Percentiles rank a stretch among this genome's conserved stretches.
Conservation (phyloP, 805 yeast genomes). For the Tetrapisispora pingtungensis region DNA sequence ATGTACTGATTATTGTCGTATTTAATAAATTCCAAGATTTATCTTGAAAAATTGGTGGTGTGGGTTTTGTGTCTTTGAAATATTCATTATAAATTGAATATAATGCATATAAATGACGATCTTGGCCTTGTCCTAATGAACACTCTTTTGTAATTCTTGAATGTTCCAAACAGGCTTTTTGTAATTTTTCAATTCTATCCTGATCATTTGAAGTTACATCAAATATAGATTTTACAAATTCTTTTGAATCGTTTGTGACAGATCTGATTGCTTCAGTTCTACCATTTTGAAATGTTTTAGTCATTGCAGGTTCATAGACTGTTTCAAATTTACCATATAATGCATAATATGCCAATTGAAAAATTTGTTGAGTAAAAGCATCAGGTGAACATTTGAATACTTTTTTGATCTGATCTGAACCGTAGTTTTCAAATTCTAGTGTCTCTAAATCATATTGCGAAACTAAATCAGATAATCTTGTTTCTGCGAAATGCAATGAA, state of each 20-base stretch:
- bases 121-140: slow-evolving; percentile 79
- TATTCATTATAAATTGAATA: slow-evolving; percentile 70
- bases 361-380: slow-evolving; percentile 89
- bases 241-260: slow-evolving; percentile 69
- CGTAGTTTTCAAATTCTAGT: slow-evolving; percentile 59
- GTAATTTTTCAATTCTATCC: slow-evolving; percentile 46
- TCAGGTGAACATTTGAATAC: slow-evolving; percentile 85
- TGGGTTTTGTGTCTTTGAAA: slow-evolving; percentile 24
- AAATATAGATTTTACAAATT: slow-evolving; percentile 76
- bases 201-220: slow-evolving; percentile 51
- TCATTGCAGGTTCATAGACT: slow-evolving; percentile 95
- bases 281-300: slow-evolving; percentile 77
- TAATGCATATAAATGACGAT: slow-evolving; percentile 79
- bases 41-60: slow-evolving; percentile 76
- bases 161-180: slow-evolving; percentile 65
- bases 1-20: slow-evolving; percentile 69
- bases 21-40: slow-evolving; percentile 81
- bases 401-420: slow-evolving; percentile 62
- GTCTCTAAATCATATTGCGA: slow-evolving; percentile 82
- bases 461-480: slow-evolving; percentile 75
- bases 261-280: slow-evolving; percentile 88
- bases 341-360: slow-evolving; percentile 87
- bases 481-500: slow-evolving; percentile 82
- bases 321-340: slow-evolving; percentile 88
- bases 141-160: slow-evolving; percentile 56